Evolutionary conservation across 352 stramenopile species (phyloP).

Genomic region (Globisporangium nodosum): DNA sequence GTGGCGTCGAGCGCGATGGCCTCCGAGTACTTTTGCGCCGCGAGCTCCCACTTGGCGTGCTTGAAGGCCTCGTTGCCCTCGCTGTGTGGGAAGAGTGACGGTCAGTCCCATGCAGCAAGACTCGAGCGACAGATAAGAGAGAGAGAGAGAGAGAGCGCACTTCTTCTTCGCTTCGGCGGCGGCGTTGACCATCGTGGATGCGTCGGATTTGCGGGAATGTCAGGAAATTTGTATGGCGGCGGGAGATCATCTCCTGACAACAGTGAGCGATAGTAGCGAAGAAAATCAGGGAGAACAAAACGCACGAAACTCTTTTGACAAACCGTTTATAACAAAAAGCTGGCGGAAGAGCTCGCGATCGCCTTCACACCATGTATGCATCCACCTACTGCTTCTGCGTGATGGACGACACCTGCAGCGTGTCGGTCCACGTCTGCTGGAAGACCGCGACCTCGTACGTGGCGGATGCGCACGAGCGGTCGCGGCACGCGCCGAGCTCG

Average conservation of each 20-base stretch:
- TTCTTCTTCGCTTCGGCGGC: slow-evolving; percentile 83
- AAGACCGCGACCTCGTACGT: slow-evolving; percentile 35
- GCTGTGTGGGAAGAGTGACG: slow-evolving; percentile 20
- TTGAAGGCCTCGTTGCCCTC: slow-evolving; percentile 96
- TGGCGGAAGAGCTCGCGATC: too few species aligned
- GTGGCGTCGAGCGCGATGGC: slow-evolving; percentile 83
- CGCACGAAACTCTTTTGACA: background rate
- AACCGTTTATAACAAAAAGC: background rate
- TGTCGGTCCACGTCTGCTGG: slow-evolving; percentile 31
- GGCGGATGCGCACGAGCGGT: slow-evolving; percentile 30
- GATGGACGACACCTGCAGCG: slow-evolving; percentile 34
- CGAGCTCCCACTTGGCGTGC: slow-evolving; percentile 79
- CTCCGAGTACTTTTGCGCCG: slow-evolving; percentile 92
- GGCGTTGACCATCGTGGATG: slow-evolving; percentile 49
- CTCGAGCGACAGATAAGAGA: too few species aligned
- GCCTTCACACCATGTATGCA: too few species aligned
- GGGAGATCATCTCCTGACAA: background rate
- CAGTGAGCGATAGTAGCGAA: background rate
- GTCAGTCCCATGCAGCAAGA: background rate
- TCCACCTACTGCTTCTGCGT: slow-evolving; percentile 13
- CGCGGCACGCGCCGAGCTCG: slow-evolving; percentile 32
- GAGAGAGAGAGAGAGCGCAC: slow-evolving; percentile 21
- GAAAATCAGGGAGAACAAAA: background rate
- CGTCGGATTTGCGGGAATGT: too few species aligned
- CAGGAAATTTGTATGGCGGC: background rate